Evolutionary conservation across 331 rosid species (phyloP).

Genomic region (Pyracantha coccinea): DNA sequence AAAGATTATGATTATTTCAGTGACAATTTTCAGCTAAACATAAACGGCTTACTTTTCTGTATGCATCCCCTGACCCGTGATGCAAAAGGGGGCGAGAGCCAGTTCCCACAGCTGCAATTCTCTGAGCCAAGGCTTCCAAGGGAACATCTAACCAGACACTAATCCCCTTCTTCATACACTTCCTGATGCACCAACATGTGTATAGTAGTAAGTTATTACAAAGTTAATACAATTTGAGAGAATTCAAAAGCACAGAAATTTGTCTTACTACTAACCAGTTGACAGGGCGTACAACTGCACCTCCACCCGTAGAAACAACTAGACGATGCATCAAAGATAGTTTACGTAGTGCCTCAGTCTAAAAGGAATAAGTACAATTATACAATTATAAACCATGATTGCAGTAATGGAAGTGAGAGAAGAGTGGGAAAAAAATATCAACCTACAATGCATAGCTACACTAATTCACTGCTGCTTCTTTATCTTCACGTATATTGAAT

Average conservation of each 20-base stretch:
- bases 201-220: neutral
- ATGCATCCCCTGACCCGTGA: conserved; percentile 64
- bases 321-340: conserved; percentile 49
- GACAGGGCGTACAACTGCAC: conserved; percentile 72
- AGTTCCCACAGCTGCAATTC: conserved; percentile 89
- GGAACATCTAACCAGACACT: conserved; percentile 97
- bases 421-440: neutral
- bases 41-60: conserved; percentile 47
- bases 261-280: conserved; percentile 52
- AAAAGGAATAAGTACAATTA: conserved; percentile 15
- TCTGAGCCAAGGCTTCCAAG: conserved; percentile 70
- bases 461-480: neutral
- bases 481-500: neutral
- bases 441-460: neutral
- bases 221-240: neutral
- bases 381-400: conserved; percentile 5
- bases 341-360: conserved; percentile 70
- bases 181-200: conserved; percentile 40
- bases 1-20: neutral
- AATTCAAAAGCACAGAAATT: neutral
- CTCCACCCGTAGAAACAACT: conserved; percentile 96
- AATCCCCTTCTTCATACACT: conserved; percentile 76
- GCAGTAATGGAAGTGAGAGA: neutral
- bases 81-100: conserved; percentile 86
- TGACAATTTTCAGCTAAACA: neutral